These are phyloP conservation scores for Vigna mungo DNA, from an alignment of 306 rosid species.

Conservation along the genomic window DNA sequence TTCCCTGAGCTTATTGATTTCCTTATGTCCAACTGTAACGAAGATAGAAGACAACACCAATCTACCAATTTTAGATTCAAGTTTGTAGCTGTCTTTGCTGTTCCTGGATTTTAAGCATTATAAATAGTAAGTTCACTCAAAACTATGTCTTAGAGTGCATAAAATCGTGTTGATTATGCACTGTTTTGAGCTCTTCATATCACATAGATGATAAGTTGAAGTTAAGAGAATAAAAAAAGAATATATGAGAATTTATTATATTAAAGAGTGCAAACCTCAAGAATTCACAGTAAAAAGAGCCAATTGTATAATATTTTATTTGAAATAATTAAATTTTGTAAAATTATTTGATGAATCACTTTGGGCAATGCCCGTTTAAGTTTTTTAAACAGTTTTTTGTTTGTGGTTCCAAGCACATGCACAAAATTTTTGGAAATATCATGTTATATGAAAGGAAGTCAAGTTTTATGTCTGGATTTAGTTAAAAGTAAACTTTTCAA, in stretches of 20 bases:
- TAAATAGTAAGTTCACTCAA: not conserved
- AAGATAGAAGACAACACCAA: slow-evolving; percentile 10
- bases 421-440: not conserved
- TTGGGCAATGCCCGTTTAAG: not conserved
- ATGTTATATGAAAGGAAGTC: not conserved
- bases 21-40: not conserved
- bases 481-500: too few relatives aligned
- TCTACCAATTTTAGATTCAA: not conserved
- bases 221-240: not conserved
- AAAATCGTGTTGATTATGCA: not conserved
- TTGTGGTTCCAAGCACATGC: not conserved
- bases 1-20: not conserved
- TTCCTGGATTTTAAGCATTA: slow-evolving; percentile 11
- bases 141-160: not conserved
- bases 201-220: not conserved
- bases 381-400: slow-evolving; percentile 7
- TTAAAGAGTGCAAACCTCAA: not conserved
- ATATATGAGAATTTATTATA: not conserved
- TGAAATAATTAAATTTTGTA: not conserved
- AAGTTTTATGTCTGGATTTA: not conserved
- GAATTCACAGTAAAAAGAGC: not conserved
- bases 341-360: not conserved
- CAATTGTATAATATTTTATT: slow-evolving; percentile 6
- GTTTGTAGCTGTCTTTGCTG: not conserved
- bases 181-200: not conserved